These are phyloP conservation scores for Entelexis paramagnoliae DNA, from an alignment of 1,139 yeast species.

Conservation along the genomic window DNA sequence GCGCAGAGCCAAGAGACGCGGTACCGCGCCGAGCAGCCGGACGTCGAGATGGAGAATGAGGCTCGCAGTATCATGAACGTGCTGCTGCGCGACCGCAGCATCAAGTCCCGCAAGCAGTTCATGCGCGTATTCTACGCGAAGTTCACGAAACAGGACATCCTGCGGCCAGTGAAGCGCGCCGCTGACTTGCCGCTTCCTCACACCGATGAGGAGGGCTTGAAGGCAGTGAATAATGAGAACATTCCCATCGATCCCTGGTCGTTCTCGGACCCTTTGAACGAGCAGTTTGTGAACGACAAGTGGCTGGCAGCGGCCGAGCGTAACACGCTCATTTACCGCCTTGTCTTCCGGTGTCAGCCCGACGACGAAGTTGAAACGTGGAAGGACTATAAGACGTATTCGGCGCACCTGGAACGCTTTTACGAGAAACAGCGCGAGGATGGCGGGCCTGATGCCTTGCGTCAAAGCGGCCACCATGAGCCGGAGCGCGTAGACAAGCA, in stretches of 20 bases:
- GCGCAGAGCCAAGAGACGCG: conserved; percentile 29
- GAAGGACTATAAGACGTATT: conserved; percentile 74
- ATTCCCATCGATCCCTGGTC: conserved; percentile 71
- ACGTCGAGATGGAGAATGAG: conserved; percentile 17
- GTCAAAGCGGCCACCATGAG: conserved; percentile 16
- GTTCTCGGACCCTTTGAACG: conserved; percentile 76
- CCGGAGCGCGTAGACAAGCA: conserved; percentile 23
- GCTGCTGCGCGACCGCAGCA: conserved; percentile 17
- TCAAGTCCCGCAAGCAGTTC: conserved; percentile 18
- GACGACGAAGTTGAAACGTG: conserved; percentile 81
- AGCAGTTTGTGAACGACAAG: conserved; percentile 70
- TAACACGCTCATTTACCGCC: conserved; percentile 70
- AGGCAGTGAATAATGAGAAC: conserved; percentile 21
- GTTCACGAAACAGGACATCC: conserved; percentile 18
- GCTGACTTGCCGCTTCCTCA: conserved; percentile 22
- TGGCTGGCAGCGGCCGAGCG: conserved; percentile 80
- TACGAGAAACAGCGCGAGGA: conserved; percentile 26
- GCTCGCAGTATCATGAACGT: conserved; percentile 18
- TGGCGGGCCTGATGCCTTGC: conserved; percentile 22
- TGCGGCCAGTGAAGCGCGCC: conserved; percentile 18
- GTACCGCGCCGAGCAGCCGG: conserved; percentile 15
- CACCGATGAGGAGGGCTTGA: conserved; percentile 23
- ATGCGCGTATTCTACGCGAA: conserved; percentile 20
- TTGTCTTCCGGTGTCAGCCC: conserved; percentile 90
- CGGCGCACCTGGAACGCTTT: conserved; percentile 31